Conservation (phyloP, 2,329 filamentous ascomycete genomes). For the Stromatinia cepivora region DNA sequence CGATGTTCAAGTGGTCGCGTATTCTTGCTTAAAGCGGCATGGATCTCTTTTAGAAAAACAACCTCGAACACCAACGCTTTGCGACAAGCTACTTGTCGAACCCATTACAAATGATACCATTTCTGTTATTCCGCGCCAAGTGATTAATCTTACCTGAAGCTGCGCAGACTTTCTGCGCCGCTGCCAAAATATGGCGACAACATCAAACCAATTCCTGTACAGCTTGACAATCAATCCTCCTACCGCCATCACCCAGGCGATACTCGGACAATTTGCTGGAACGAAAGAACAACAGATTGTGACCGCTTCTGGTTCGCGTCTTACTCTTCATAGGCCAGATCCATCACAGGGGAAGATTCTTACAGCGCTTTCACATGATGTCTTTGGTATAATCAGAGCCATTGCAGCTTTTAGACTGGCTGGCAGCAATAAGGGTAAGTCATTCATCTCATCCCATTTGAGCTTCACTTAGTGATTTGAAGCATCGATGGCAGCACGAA, state of each 20-base stretch:
- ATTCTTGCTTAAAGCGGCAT: slow-evolving; percentile 25
- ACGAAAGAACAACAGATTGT: slow-evolving; percentile 98
- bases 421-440: slow-evolving; percentile 93
- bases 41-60: slow-evolving; percentile 20
- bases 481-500: slow-evolving; percentile 56
- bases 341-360: slow-evolving; percentile 81
- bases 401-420: slow-evolving; percentile 88
- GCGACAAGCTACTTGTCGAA: slow-evolving; percentile 33
- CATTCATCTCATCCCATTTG: slow-evolving; percentile 44
- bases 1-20: slow-evolving; percentile 18
- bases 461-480: slow-evolving; percentile 71
- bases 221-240: slow-evolving; percentile 93
- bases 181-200: slow-evolving; percentile 75
- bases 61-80: slow-evolving; percentile 18
- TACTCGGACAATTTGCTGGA: slow-evolving; percentile 91
- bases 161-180: slow-evolving; percentile 38
- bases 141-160: slow-evolving; percentile 23
- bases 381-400: slow-evolving; percentile 92
- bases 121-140: slow-evolving; percentile 21
- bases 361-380: slow-evolving; percentile 84
- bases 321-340: slow-evolving; percentile 85
- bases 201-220: slow-evolving; percentile 98
- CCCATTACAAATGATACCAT: slow-evolving; percentile 30
- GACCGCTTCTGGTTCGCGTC: slow-evolving; percentile 84
- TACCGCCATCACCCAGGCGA: slow-evolving; percentile 83